Conservation (phyloP, 495 filamentous ascomycete species). For the Neurospora sp. region DNA sequence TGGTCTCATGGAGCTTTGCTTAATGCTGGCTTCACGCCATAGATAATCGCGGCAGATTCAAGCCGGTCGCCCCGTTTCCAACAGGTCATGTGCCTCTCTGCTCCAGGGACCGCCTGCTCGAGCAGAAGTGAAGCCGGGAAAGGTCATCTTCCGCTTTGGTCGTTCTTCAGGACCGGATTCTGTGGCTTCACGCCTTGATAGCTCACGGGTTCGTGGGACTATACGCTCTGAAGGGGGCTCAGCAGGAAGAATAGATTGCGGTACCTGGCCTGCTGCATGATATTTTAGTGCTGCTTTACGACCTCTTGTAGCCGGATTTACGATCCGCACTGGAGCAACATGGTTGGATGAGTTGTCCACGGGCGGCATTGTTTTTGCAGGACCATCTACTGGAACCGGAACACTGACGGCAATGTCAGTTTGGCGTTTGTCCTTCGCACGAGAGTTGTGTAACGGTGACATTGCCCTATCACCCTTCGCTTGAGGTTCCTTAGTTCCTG, state of each 20-base stretch:
- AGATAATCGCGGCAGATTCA: conserved; percentile 2
- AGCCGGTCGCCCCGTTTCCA: conserved; percentile 31
- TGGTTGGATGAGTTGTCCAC: not conserved
- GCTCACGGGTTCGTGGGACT: not conserved
- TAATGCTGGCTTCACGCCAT: not conserved
- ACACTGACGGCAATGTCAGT: not conserved
- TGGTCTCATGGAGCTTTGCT: not conserved
- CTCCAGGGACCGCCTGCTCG: conserved; percentile 42
- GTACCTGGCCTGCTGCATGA: conserved; percentile 36
- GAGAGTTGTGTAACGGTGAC: not conserved
- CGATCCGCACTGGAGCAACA: conserved; percentile 8
- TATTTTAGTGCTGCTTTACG: conserved; percentile 38
- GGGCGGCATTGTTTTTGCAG: not conserved
- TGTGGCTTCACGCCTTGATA: conserved; percentile 2
- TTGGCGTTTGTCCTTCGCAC: not conserved
- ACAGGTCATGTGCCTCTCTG: conserved; percentile 40
- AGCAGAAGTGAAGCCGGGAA: conserved; percentile 29
- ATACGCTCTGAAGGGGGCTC: conserved; percentile 9
- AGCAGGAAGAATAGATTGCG: conserved; percentile 25
- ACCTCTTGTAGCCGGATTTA: conserved; percentile 39
- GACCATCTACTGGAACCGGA: not conserved
- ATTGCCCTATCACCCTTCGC: not conserved
- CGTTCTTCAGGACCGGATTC: conserved; percentile 6
- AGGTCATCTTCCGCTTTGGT: conserved; percentile 17
- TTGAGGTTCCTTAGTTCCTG: not conserved